Base-by-base conservation (phyloP, 257 asterid species). In the Scutellaria minor region DNA sequence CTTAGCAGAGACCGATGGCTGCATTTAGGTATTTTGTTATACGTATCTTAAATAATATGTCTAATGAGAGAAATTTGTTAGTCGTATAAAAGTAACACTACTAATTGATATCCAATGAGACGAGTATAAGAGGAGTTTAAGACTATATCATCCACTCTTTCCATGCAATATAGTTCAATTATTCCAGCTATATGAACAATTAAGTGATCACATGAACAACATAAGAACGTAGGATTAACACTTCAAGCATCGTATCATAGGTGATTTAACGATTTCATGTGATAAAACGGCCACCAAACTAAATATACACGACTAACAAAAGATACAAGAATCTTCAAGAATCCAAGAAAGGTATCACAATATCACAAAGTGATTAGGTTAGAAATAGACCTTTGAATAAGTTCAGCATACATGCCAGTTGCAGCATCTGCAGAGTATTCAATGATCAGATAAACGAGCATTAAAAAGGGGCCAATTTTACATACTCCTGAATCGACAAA, bases 321-420 rank as follows among this genome's bases (percentile, higher is more conserved):
- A 51, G 15, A 42, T 50, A 66, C 71, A 72, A 45, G 45, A 35
- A 54, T 48, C 2, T 14, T 57, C 15, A 18, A 47, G 22, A 18
- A 73, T 52, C 71, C 11, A 37, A 50, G 13, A 55, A 51, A 66
- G 51, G 52, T 59, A 40, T 44, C 35, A 27, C 77, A 56, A 35
- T 55, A 41, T 44, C 35, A 27, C 77, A 56, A 35, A 40, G 59
- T 54, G 46, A 70, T 57, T 27, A 58, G 68, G 75, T 72, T 20
- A 24, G 62, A 37, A 9, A 15, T 8, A 51, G 71, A 95, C 99
- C 98, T 95, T 66, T 92, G 93, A 80, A 90, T 79, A 15, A 92
- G 95, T 68, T 95, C 98, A 5, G 97, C 83, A 79, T 95, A 95
- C 71, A 95, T 75, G 71, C 98, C 98, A 50, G 98, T 95, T 4